Conservation (phyloP, 1,284 basidiomycete species). For the Ceratobasidium sp. region DNA sequence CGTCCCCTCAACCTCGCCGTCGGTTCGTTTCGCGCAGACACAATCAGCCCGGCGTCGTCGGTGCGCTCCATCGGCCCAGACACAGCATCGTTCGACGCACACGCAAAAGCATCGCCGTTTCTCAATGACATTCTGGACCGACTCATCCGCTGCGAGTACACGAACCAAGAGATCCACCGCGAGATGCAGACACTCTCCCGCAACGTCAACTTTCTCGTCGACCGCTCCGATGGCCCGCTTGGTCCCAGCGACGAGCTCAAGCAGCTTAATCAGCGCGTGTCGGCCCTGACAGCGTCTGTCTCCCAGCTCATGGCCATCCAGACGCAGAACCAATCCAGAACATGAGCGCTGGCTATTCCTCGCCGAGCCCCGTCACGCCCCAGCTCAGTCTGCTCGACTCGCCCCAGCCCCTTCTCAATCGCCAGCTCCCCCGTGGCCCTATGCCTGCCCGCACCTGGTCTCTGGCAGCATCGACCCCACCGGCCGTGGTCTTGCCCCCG, state of each 20-base stretch:
- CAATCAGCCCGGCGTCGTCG: slow-evolving; percentile 38
- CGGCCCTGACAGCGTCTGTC: slow-evolving; percentile 83
- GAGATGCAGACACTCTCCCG: slow-evolving; percentile 75
- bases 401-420: slow-evolving; percentile 49
- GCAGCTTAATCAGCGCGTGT: slow-evolving; percentile 78
- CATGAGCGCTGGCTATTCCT: slow-evolving; percentile 35
- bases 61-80: slow-evolving; percentile 67
- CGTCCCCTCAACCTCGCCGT: neutral
- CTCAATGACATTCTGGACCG: slow-evolving; percentile 79
- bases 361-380: slow-evolving; percentile 47
- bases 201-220: slow-evolving; percentile 77
- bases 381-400: slow-evolving; percentile 56
- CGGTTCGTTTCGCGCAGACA: slow-evolving; percentile 15
- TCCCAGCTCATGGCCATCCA: slow-evolving; percentile 81
- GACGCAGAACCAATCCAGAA: slow-evolving; percentile 62
- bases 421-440: slow-evolving; percentile 60
- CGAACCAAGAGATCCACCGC: slow-evolving; percentile 73
- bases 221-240: slow-evolving; percentile 51
- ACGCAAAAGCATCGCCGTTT: slow-evolving; percentile 73
- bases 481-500: slow-evolving; percentile 53
- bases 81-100: slow-evolving; percentile 72
- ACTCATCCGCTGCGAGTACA: slow-evolving; percentile 71
- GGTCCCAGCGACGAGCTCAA: slow-evolving; percentile 66
- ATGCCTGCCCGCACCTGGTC: slow-evolving; percentile 83
- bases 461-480: slow-evolving; percentile 72